Percentiles rank a stretch among this genome's conserved stretches.
phyloP scores from a whole-genome alignment of 2,329 filamentous ascomycete species.

The Curvularia hawaiiensis region DNA sequence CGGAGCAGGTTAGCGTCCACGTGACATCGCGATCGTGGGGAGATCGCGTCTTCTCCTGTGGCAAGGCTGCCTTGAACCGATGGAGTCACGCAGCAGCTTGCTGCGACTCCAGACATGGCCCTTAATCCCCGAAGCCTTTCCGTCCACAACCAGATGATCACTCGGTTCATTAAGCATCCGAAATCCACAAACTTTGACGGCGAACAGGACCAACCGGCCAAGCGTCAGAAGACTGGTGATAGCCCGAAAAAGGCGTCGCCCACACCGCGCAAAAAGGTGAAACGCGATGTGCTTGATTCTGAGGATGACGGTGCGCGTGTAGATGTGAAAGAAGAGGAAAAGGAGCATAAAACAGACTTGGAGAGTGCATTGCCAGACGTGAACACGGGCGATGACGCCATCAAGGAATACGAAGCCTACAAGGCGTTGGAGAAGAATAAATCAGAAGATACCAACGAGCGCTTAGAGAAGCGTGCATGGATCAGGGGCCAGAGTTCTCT shows the following conservation, averaged over 20 bases:
- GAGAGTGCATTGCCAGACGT: constrained; percentile 74
- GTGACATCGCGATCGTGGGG: constrained; percentile 24
- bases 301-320: constrained; percentile 49
- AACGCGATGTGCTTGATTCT: constrained; percentile 47
- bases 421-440: constrained; percentile 60
- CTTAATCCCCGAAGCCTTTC: constrained; percentile 50
- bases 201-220: constrained; percentile 48
- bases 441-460: constrained; percentile 49
- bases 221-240: constrained; percentile 47
- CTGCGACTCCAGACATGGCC: constrained; percentile 31
- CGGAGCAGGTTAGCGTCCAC: constrained; percentile 11
- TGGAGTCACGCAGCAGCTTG: constrained; percentile 11
- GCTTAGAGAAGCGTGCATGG: constrained; percentile 68
- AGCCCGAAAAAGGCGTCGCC: constrained; percentile 25
- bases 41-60: constrained; percentile 15
- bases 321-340: constrained; percentile 28
- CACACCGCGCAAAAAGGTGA: constrained; percentile 29
- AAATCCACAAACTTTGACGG: constrained; percentile 53
- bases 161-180: constrained; percentile 50
- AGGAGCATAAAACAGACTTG: constrained; percentile 65
- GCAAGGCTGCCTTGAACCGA: constrained; percentile 5
- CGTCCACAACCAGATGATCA: constrained; percentile 56
- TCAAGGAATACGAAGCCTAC: constrained; percentile 78
- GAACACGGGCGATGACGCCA: constrained; percentile 68
- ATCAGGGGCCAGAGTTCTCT: constrained; percentile 81